Percentiles rank a stretch among this genome's conserved stretches.
These are phyloP conservation scores for Penicillium ochrochloron DNA, from an alignment of 495 filamentous ascomycete species.

Conservation along the genomic window DNA sequence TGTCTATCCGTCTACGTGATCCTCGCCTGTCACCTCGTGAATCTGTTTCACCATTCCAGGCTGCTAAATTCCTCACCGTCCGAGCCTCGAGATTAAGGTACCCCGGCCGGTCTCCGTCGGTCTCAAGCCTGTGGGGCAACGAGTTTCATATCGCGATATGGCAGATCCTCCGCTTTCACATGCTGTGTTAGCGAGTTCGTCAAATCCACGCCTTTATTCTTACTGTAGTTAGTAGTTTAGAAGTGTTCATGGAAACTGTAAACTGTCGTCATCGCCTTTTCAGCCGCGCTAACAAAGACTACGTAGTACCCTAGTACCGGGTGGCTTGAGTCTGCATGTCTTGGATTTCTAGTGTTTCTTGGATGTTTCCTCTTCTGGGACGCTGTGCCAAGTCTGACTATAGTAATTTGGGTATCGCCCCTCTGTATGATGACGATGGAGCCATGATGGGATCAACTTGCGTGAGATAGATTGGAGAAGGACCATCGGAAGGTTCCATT, in stretches of 20 bases:
- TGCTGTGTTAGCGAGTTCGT: constrained; percentile 9
- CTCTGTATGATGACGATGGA: constrained; percentile 12
- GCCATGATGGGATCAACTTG: constrained; percentile 12
- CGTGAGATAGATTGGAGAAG: constrained; percentile 5
- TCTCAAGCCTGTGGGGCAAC: constrained; percentile 16
- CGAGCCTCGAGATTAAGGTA: constrained; percentile 12
- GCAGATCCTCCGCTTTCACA: constrained; percentile 21
- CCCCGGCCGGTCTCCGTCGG: constrained; percentile 32
- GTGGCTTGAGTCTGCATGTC: constrained; percentile 23
- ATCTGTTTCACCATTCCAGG: constrained; percentile 2
- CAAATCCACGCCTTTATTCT: not conserved
- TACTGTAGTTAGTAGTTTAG: too few species aligned
- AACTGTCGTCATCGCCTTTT: constrained; percentile 4
- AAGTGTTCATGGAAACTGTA: not conserved
- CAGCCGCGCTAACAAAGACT: constrained; percentile 19
- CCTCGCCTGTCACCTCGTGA: not conserved
- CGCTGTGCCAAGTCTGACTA: not conserved
- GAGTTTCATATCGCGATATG: constrained; percentile 21
- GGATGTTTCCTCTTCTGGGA: not conserved
- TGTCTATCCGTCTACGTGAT: not conserved
- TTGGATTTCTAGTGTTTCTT: not conserved
- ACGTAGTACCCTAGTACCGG: constrained; percentile 11
- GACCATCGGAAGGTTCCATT: not conserved
- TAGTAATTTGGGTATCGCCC: not conserved
- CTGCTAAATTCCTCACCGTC: not conserved